These are phyloP conservation scores for Blepharisma japonicum DNA, from an alignment of 73 alveolate genomes.

Conservation along the genomic window DNA sequence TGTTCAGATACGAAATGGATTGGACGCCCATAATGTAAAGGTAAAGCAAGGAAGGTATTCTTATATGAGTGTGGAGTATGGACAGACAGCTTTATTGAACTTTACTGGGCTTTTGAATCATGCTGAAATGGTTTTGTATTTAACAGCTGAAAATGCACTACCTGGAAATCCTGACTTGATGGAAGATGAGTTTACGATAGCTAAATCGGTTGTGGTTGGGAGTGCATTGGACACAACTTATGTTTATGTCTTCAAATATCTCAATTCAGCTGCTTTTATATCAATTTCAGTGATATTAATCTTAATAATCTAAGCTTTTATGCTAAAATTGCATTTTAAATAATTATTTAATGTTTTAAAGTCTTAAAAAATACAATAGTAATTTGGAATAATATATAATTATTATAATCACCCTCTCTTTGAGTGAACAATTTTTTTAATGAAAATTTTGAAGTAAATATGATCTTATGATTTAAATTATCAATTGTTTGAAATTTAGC, in stretches of 20 bases:
- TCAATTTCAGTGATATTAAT: no score
- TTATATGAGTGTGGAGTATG: not conserved
- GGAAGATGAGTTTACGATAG: not conserved
- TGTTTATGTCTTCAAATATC: not conserved
- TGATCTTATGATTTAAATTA: no score
- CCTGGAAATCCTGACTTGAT: conserved; percentile 27
- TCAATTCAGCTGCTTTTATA: not conserved
- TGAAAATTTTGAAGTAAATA: no score
- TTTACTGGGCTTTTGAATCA: not conserved
- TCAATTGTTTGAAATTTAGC: no score
- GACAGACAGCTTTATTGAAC: not conserved
- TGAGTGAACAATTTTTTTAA: no score
- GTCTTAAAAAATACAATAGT: no score
- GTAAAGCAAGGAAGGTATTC: not conserved
- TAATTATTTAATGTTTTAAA: no score
- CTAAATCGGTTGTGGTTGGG: not conserved
- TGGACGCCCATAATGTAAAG: conserved; percentile 1
- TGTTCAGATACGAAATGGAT: not conserved
- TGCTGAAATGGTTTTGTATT: not conserved
- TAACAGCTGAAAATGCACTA: conserved; percentile 18
- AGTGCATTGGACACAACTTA: not conserved
- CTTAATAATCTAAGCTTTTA: no score
- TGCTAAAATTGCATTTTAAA: no score
- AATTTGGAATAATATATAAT: no score
- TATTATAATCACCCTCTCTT: no score